Evolutionary conservation across 768 basidiomycete genomes (phyloP).

Genomic region (Sutorius australiensis): DNA sequence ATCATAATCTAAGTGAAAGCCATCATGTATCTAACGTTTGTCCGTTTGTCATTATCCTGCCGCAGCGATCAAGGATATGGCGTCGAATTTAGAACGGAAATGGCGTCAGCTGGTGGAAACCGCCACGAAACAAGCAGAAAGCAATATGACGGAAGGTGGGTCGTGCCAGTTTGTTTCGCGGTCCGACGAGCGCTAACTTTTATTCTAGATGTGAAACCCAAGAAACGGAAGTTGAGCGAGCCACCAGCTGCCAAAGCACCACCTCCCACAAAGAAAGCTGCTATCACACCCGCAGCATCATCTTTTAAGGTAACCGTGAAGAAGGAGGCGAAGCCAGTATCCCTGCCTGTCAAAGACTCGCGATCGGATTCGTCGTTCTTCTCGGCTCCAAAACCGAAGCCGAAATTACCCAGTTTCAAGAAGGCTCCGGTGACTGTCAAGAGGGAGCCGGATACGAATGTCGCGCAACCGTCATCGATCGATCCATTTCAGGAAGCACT

Average conservation of each 20-base stretch:
- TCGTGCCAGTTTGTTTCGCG: constrained; percentile 48
- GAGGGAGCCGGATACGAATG: constrained; percentile 52
- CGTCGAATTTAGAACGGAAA: constrained; percentile 78
- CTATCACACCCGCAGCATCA: constrained; percentile 33
- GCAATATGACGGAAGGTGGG: constrained; percentile 63
- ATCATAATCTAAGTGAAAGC: constrained; percentile 32
- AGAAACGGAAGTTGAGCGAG: constrained; percentile 74
- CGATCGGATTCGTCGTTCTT: constrained; percentile 88
- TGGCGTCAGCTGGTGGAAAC: constrained; percentile 66
- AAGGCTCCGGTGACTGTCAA: constrained; percentile 57
- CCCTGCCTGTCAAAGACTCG: constrained; percentile 59
- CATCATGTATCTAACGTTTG: constrained; percentile 65
- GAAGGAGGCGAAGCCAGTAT: constrained; percentile 46
- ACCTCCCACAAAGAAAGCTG: constrained; percentile 65
- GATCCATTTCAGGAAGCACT: constrained; percentile 83
- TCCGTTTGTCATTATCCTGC: constrained; percentile 39
- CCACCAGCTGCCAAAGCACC: constrained; percentile 41
- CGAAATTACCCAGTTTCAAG: constrained; percentile 82
- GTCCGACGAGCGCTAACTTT: constrained; percentile 24
- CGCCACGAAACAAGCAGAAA: constrained; percentile 43
- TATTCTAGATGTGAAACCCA: constrained; percentile 50
- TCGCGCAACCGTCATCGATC: constrained; percentile 71
- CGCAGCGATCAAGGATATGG: constrained; percentile 92
- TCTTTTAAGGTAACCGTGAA: constrained; percentile 42
- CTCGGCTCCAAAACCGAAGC: constrained; percentile 80